Evolutionary conservation across 257 asterid genomes (phyloP).

Genomic region (Nicotiana undulata): DNA sequence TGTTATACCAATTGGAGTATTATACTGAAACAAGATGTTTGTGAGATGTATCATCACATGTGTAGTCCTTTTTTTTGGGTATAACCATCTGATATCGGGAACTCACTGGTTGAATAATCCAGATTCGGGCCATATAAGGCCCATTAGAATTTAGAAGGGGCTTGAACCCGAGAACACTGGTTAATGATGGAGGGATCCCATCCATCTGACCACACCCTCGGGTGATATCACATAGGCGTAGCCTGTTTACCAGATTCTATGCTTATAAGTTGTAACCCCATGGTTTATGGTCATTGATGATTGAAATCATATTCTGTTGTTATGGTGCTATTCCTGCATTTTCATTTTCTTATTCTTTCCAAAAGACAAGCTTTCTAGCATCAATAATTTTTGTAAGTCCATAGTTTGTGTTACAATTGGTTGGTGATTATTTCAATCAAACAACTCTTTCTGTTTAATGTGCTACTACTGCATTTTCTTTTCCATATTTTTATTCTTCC

Average conservation of each 20-base stretch:
- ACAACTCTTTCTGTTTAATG: background rate
- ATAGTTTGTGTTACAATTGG: background rate
- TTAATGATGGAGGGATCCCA: background rate
- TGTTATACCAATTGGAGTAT: background rate
- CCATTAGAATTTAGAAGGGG: background rate
- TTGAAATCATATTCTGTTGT: background rate
- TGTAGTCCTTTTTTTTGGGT: no score
- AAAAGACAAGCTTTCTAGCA: background rate
- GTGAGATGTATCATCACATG: background rate
- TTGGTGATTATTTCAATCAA: background rate
- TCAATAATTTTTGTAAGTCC: background rate
- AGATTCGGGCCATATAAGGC: background rate
- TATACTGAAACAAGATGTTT: background rate
- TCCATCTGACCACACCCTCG: background rate
- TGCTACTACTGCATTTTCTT: background rate
- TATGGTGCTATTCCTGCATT: background rate
- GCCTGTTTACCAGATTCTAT: background rate
- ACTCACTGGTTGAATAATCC: background rate
- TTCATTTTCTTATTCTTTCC: background rate
- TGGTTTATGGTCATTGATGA: background rate
- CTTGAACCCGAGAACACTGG: background rate
- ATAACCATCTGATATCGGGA: background rate
- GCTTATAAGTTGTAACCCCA: background rate
- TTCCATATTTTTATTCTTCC: background rate
- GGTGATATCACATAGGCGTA: background rate